Evolutionary conservation across 192 early-diverging fungal genomes (phyloP).

Genomic region (Dissophora ornata): DNA sequence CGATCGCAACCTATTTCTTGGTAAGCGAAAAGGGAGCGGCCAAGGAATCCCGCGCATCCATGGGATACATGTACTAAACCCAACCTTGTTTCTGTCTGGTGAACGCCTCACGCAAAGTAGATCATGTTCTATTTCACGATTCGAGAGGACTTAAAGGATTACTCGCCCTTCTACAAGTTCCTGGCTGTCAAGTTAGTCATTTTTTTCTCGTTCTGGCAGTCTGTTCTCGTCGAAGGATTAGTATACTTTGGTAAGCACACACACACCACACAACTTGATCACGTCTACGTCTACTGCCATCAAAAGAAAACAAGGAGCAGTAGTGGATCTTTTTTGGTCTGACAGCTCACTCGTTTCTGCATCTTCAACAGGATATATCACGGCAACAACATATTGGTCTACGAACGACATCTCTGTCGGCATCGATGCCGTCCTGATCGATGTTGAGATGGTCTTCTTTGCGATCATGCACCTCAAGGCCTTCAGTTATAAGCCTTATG

Average conservation of each 20-base stretch:
- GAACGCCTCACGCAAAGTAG: too few relatives aligned
- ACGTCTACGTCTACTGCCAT: too few relatives aligned
- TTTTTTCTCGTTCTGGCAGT: constrained; percentile 58
- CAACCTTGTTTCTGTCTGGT: constrained; percentile 3
- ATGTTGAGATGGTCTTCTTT: constrained; percentile 56
- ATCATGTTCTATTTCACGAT: constrained; percentile 57
- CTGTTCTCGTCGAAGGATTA: constrained; percentile 35
- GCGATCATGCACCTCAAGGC: constrained; percentile 48
- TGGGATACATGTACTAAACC: background rate
- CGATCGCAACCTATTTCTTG: constrained; percentile 74
- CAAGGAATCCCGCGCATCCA: background rate
- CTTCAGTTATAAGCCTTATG: constrained; percentile 51
- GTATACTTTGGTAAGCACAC: constrained; percentile 49
- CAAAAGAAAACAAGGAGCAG: too few relatives aligned
- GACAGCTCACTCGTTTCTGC: too few relatives aligned
- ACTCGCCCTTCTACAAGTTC: constrained; percentile 52
- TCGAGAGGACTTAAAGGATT: constrained; percentile 39
- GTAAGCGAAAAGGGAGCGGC: constrained; percentile 37
- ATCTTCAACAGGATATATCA: constrained; percentile 48
- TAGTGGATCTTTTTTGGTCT: too few relatives aligned
- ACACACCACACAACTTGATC: too few relatives aligned
- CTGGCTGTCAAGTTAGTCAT: constrained; percentile 54
- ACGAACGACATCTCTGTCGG: constrained; percentile 45
- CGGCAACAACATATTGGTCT: constrained; percentile 43
- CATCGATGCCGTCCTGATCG: constrained; percentile 46